A percentile compares a stretch with the other conserved stretches of the same genome.
Evolutionary conservation across 495 filamentous ascomycete genomes (phyloP).

Genomic region (Tuber calosporum): DNA sequence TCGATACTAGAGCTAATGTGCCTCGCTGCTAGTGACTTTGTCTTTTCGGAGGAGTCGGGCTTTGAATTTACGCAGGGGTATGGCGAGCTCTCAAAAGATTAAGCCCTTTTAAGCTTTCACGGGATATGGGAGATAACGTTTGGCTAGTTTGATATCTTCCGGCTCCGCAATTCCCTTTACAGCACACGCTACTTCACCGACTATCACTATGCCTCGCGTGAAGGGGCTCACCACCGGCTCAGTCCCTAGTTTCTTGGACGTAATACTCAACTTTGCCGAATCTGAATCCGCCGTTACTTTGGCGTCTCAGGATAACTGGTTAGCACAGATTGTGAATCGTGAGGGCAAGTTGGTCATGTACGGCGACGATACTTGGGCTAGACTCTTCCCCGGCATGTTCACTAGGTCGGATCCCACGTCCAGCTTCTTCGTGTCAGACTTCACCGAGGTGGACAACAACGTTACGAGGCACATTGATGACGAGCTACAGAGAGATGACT

Average conservation of each 20-base stretch:
- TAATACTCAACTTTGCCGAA: slow-evolving; percentile 94
- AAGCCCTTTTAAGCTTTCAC: background rate
- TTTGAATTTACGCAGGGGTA: slow-evolving; percentile 88
- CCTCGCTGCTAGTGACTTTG: slow-evolving; percentile 68
- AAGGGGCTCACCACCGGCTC: slow-evolving; percentile 97
- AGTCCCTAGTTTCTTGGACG: slow-evolving; percentile 91
- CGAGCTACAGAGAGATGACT: slow-evolving; percentile 70
- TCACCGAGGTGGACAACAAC: slow-evolving; percentile 94
- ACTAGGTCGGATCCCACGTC: slow-evolving; percentile 81
- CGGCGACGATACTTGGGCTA: slow-evolving; percentile 97
- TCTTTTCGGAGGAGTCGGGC: slow-evolving; percentile 71
- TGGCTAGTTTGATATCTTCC: slow-evolving; percentile 65
- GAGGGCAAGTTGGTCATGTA: slow-evolving; percentile 79
- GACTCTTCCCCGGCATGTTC: slow-evolving; percentile 86
- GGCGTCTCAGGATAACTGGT: slow-evolving; percentile 84
- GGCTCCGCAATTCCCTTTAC: slow-evolving; percentile 88
- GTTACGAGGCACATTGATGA: slow-evolving; percentile 80
- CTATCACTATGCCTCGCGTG: slow-evolving; percentile 95
- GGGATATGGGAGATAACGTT: slow-evolving; percentile 19
- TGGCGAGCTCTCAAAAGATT: slow-evolving; percentile 19
- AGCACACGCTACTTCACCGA: slow-evolving; percentile 89
- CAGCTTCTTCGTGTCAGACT: slow-evolving; percentile 98
- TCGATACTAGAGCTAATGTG: slow-evolving; percentile 8
- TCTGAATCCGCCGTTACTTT: slow-evolving; percentile 82
- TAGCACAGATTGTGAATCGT: slow-evolving; percentile 79